Conservation (phyloP, 2,329 filamentous ascomycete genomes). For the Monosporascus sp. region DNA sequence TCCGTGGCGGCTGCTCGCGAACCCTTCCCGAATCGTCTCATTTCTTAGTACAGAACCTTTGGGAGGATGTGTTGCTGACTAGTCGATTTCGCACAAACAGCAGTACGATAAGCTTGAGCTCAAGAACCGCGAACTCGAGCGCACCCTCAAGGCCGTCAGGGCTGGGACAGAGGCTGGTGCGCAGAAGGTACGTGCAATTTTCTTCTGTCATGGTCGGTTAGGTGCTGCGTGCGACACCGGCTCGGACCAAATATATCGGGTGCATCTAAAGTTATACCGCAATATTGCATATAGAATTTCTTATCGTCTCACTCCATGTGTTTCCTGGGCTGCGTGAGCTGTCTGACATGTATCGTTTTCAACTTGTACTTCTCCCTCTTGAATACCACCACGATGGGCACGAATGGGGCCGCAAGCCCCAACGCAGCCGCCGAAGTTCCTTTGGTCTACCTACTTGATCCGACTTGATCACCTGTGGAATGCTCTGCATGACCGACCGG, state of each 20-base stretch:
- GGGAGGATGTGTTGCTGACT: conserved; percentile 14
- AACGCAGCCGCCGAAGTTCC: too few relatives aligned
- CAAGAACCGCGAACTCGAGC: conserved; percentile 52
- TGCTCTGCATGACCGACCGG: too few relatives aligned
- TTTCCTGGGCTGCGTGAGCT: neutral
- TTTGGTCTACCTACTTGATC: too few relatives aligned
- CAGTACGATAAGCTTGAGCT: conserved; percentile 56
- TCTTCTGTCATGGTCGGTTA: neutral
- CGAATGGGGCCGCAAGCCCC: too few relatives aligned
- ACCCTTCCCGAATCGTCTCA: too few relatives aligned
- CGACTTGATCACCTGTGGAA: too few relatives aligned
- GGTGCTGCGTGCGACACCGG: neutral
- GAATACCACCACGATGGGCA: neutral
- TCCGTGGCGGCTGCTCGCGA: too few relatives aligned
- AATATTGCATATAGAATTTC: neutral
- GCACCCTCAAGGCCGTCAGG: conserved; percentile 48
- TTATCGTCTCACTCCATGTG: neutral
- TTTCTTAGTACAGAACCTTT: neutral
- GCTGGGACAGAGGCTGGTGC: conserved; percentile 43
- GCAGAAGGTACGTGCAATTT: conserved; percentile 45
- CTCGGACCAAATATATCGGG: neutral
- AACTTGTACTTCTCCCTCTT: neutral
- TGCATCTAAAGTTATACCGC: neutral
- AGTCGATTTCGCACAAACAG: conserved; percentile 27
- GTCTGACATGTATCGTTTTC: neutral